Conservation (phyloP, 148 eudicot species). For the Diospyros kaki region DNA sequence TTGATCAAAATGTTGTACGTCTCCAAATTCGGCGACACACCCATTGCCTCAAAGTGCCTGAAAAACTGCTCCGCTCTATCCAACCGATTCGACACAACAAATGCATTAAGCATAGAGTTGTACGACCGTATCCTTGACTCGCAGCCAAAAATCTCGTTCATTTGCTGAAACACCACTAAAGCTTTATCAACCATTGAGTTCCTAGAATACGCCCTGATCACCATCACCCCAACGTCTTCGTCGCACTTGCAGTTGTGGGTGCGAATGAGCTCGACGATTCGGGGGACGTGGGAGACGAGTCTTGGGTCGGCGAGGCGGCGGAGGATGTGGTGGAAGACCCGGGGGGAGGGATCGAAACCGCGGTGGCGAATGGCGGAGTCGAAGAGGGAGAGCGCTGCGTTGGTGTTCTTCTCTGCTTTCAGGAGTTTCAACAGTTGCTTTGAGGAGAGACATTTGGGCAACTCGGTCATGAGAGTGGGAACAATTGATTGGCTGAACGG, state of each 20-base stretch:
- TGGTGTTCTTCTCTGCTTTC: conserved; percentile 48
- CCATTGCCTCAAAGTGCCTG: conserved; percentile 36
- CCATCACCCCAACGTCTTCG: conserved; percentile 60
- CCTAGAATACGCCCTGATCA: conserved; percentile 36
- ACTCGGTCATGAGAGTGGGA: conserved; percentile 30
- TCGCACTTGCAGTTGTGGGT: conserved; percentile 44
- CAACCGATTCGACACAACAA: conserved; percentile 40
- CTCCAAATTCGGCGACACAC: conserved; percentile 49
- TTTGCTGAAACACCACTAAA: conserved; percentile 44
- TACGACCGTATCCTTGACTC: conserved; percentile 59
- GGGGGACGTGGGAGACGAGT: conserved; percentile 36
- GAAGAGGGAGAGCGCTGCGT: conserved; percentile 61
- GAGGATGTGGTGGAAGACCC: conserved; percentile 67
- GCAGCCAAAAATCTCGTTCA: conserved; percentile 66
- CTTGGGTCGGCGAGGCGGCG: conserved; percentile 45
- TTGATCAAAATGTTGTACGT: conserved; percentile 71
- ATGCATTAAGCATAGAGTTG: conserved; percentile 64
- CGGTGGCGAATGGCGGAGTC: conserved; percentile 37
- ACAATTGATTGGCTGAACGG: too few relatives aligned
- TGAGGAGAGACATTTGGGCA: conserved; percentile 44
- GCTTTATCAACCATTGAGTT: conserved; percentile 54
- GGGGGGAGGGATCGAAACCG: conserved; percentile 33
- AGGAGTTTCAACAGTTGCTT: conserved; percentile 48
- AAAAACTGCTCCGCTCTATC: conserved; percentile 59
- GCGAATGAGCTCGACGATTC: conserved; percentile 41